A percentile compares a stretch with the other conserved stretches of the same genome.
Evolutionary conservation across 176 grass and related monocot species (phyloP).

Genomic region (Oryza officinalis): DNA sequence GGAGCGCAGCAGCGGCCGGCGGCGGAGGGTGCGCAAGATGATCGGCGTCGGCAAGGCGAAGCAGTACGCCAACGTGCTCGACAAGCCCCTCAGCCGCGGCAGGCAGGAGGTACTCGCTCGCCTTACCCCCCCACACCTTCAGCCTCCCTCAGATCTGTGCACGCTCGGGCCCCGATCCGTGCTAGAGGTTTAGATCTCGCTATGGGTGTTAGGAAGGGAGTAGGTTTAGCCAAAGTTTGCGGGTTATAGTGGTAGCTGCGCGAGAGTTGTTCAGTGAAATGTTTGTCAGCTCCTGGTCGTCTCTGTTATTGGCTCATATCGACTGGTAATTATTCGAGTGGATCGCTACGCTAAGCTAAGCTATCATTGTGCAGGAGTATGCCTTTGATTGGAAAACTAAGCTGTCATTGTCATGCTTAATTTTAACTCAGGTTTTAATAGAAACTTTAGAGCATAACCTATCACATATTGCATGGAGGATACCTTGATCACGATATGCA

Average conservation of each 20-base stretch:
- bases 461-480: not conserved
- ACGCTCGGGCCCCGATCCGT: not conserved
- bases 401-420: not conserved
- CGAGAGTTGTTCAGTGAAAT: not conserved
- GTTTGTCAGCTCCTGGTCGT: not conserved
- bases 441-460: not conserved
- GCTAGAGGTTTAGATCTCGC: not conserved
- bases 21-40: slow-evolving; percentile 48
- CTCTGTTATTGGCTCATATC: not conserved
- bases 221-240: slow-evolving; percentile 3
- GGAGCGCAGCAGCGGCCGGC: not conserved
- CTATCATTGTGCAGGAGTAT: not conserved
- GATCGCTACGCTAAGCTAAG: not conserved
- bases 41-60: slow-evolving; percentile 93
- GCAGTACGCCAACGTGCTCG: slow-evolving; percentile 90
- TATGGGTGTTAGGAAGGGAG: not conserved
- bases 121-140: not conserved
- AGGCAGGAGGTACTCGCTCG: slow-evolving; percentile 65
- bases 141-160: slow-evolving; percentile 22
- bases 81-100: slow-evolving; percentile 88
- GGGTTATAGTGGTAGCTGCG: not conserved
- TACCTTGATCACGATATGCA: not conserved
- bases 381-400: no score
- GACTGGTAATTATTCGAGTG: not conserved
- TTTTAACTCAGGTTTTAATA: not conserved